Evolutionary conservation across 2,329 filamentous ascomycete genomes (phyloP).

Genomic region (Xylariaceae sp.): DNA sequence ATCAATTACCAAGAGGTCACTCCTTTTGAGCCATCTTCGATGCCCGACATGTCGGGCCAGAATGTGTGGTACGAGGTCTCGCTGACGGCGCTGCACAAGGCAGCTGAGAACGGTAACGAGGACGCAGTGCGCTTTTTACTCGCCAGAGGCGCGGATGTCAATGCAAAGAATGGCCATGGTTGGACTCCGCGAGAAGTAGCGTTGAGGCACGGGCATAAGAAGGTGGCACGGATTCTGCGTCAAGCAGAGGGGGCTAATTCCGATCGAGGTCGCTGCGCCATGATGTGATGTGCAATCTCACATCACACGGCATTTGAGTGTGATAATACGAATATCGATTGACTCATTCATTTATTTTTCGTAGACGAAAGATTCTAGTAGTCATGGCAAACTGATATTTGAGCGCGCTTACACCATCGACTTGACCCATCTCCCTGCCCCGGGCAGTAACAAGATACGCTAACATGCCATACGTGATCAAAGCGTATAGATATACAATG

Average conservation of each 20-base stretch:
- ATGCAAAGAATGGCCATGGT: conserved; percentile 5
- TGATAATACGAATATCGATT: background rate
- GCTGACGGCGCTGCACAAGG: conserved; percentile 7
- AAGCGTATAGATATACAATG: background rate
- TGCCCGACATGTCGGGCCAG: background rate
- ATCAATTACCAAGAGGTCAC: conserved; percentile 8
- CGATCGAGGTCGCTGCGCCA: background rate
- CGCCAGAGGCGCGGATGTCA: conserved; percentile 6
- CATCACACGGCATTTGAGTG: background rate
- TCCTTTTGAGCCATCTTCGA: background rate
- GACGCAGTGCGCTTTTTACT: conserved; percentile 10
- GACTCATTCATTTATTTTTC: background rate
- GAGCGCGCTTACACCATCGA: background rate
- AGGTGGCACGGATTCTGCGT: conserved; percentile 5
- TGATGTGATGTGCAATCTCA: background rate
- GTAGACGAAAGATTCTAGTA: background rate
- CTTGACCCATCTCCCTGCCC: background rate
- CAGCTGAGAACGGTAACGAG: conserved; percentile 4
- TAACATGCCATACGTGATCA: background rate
- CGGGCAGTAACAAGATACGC: background rate
- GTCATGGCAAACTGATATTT: background rate
- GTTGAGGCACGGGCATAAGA: conserved; percentile 3
- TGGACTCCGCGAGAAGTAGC: background rate
- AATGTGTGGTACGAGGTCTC: background rate
- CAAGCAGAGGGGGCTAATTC: conserved; percentile 1